These are phyloP conservation scores for Orbilia oligospora DNA, from an alignment of 2,329 filamentous ascomycete species.

Conservation along the genomic window DNA sequence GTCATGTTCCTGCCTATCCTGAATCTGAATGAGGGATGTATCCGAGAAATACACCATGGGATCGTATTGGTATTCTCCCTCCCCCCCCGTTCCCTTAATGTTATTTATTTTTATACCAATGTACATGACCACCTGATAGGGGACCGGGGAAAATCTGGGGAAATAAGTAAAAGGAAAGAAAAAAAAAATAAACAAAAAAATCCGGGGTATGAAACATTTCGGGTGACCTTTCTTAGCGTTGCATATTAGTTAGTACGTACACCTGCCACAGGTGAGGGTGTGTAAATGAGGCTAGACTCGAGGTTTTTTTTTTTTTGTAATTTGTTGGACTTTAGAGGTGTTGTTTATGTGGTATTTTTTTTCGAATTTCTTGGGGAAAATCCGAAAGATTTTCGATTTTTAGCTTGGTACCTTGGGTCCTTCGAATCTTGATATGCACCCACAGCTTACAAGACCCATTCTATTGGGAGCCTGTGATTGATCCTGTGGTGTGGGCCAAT, in stretches of 20 bases:
- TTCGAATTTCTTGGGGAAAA: not conserved
- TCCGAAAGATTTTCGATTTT: not conserved
- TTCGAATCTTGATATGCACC: no score
- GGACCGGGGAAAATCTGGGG: conserved; percentile 6
- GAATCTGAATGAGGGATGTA: not conserved
- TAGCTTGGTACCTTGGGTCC: no score
- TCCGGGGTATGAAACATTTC: conserved; percentile 46
- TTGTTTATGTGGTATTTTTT: conserved; percentile 59
- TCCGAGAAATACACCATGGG: conserved; percentile 17
- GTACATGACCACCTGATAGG: not conserved
- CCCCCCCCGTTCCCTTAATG: not conserved
- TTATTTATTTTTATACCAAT: conserved; percentile 3
- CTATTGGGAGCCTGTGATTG: not conserved
- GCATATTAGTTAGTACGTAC: not conserved
- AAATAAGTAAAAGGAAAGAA: not conserved
- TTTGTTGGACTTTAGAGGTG: conserved; percentile 18
- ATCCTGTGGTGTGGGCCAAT: not conserved
- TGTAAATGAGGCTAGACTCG: conserved; percentile 18
- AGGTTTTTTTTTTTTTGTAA: not conserved
- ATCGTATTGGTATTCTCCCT: not conserved
- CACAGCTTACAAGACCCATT: no score
- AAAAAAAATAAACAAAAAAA: not conserved
- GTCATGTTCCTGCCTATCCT: conserved; percentile 49
- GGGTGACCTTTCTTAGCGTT: conserved; percentile 27
- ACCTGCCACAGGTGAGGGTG: conserved; percentile 4